These are phyloP conservation scores for Vitis riparia DNA, from an alignment of 164 flowering plant genomes.

Conservation along the genomic window DNA sequence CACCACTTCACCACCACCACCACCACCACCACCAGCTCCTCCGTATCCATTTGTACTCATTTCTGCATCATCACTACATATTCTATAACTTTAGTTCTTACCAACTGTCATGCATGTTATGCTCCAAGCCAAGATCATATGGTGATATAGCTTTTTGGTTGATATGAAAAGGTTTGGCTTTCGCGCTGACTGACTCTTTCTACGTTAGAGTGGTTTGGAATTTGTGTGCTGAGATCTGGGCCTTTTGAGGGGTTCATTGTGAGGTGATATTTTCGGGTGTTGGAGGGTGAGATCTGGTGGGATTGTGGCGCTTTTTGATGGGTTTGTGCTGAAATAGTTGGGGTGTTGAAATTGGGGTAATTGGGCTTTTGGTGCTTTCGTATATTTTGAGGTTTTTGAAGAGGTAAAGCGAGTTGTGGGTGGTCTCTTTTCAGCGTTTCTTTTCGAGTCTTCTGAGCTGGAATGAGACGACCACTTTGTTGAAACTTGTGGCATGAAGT, in stretches of 20 bases:
- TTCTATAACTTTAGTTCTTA: too few species aligned
- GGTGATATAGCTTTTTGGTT: too few species aligned
- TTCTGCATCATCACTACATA: too few species aligned
- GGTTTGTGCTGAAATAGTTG: constrained; percentile 5
- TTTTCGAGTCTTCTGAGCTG: neutral
- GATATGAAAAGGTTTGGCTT: too few species aligned
- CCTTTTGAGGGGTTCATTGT: constrained; percentile 2
- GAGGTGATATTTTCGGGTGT: neutral
- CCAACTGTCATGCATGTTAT: too few species aligned
- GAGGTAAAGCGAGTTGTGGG: too few species aligned
- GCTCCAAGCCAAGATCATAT: too few species aligned
- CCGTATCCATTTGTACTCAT: too few species aligned
- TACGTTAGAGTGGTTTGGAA: neutral
- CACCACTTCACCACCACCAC: too few species aligned
- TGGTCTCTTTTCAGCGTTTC: too few species aligned
- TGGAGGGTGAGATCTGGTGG: neutral
- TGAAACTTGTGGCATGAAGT: constrained; percentile 17
- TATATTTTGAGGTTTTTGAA: neutral
- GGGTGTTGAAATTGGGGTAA: constrained; percentile 11
- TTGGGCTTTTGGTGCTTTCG: neutral
- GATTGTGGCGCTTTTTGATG: constrained; percentile 3
- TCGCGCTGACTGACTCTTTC: too few species aligned
- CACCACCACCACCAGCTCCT: too few species aligned
- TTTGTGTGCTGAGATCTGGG: constrained; percentile 3
- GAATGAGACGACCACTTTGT: neutral